phyloP scores from a whole-genome alignment of 805 yeast genomes.

The Brettanomyces nanus region DNA sequence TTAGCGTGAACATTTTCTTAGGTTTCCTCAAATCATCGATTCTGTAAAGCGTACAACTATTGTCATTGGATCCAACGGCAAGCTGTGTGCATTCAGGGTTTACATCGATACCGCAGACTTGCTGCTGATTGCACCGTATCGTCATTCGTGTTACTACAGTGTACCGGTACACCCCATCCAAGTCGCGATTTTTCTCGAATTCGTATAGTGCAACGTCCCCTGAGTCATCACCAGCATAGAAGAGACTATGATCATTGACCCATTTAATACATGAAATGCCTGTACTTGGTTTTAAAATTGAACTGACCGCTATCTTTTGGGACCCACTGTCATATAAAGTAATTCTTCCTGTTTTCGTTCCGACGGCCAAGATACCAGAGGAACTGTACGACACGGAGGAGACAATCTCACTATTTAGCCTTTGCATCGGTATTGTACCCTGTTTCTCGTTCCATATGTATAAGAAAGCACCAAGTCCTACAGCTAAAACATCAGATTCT shows the following conservation, averaged over 20 bases:
- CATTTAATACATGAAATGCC: conserved; percentile 55
- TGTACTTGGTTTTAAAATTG: conserved; percentile 23
- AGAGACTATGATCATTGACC: conserved; percentile 36
- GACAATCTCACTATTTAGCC: conserved; percentile 33
- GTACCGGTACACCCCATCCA: conserved; percentile 4
- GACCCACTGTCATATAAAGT: conserved; percentile 26
- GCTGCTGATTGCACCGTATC: conserved; percentile 45
- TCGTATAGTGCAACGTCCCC: conserved; percentile 49
- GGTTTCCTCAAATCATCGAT: conserved; percentile 36
- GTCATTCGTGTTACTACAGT: conserved; percentile 14
- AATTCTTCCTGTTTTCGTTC: conserved; percentile 50
- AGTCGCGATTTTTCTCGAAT: conserved; percentile 7
- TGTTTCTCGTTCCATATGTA: conserved; percentile 54
- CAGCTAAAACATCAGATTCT: conserved; percentile 42
- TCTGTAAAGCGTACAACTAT: conserved; percentile 73
- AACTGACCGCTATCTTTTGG: conserved; percentile 12
- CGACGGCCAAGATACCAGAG: conserved; percentile 41
- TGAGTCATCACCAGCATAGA: conserved; percentile 57
- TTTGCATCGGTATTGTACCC: conserved; percentile 38
- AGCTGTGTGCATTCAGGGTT: conserved; percentile 44
- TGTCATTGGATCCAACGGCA: conserved; percentile 83
- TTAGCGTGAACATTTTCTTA: conserved; percentile 36
- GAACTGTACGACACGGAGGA: conserved; percentile 52
- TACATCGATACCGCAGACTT: conserved; percentile 60
- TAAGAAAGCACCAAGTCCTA: conserved; percentile 53